Conservation (phyloP, 78 protist genomes). For the Isochrysis galbana region DNA sequence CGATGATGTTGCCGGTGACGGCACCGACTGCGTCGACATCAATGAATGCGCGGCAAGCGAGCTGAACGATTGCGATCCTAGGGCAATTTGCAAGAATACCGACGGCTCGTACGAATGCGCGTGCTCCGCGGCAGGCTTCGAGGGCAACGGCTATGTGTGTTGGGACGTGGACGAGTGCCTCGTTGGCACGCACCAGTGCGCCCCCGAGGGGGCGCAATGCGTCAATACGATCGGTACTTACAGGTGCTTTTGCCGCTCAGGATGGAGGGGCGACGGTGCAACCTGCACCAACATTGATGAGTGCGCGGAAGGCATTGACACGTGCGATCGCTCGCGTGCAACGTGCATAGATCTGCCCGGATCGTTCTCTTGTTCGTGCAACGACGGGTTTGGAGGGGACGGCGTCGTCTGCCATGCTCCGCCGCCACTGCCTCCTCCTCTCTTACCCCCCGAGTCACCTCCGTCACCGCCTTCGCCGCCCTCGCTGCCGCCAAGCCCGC, state of each 20-base stretch:
- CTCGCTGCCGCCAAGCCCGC: not conserved
- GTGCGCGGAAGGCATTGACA: not conserved
- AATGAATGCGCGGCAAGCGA: not conserved
- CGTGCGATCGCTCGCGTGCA: not conserved
- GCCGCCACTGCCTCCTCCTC: not conserved
- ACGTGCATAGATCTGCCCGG: not conserved
- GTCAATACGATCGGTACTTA: not conserved
- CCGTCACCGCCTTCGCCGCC: not conserved
- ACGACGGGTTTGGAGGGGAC: not conserved
- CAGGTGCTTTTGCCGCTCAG: not conserved
- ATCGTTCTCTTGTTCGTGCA: not conserved
- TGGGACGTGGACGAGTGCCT: slow-evolving; percentile 22
- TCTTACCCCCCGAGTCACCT: not conserved
- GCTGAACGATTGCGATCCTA: not conserved
- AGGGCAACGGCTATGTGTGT: not conserved
- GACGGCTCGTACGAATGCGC: not conserved
- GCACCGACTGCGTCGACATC: not conserved
- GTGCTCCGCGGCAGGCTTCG: not conserved
- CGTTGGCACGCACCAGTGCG: not conserved
- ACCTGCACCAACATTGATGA: slow-evolving; percentile 25
- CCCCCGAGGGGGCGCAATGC: not conserved
- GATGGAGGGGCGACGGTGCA: slow-evolving; percentile 1
- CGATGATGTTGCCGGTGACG: slow-evolving; percentile 20
- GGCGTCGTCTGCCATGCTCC: not conserved
- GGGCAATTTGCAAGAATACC: not conserved